phyloP scores from a whole-genome alignment of 2,329 filamentous ascomycete species.

The Botryosphaeria dothidea region DNA sequence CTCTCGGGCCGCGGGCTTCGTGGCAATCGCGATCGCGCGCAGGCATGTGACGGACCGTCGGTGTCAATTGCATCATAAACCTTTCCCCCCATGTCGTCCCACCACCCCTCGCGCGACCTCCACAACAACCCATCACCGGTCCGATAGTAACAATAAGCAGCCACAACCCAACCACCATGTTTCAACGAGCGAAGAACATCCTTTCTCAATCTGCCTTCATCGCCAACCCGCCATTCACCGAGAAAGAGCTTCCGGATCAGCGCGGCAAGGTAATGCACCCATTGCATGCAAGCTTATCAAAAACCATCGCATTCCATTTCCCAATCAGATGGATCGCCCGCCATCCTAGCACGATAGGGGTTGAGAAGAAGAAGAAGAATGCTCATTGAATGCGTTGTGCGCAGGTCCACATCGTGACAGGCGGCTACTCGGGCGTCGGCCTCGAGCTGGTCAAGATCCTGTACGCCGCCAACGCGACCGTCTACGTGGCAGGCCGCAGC shows the following conservation, averaged over 20 bases:
- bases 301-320: too few relatives aligned
- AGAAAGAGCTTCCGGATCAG: constrained; percentile 42
- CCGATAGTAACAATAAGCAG: neutral
- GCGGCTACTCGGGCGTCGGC: constrained; percentile 52
- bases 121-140: neutral
- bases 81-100: neutral
- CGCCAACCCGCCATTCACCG: constrained; percentile 44
- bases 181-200: constrained; percentile 17
- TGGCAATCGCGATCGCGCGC: neutral
- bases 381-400: too few relatives aligned
- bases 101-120: neutral
- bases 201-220: constrained; percentile 29
- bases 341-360: too few relatives aligned
- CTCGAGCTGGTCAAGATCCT: constrained; percentile 56
- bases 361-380: too few relatives aligned
- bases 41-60: neutral
- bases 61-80: neutral
- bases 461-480: constrained; percentile 54
- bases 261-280: constrained; percentile 12
- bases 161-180: neutral
- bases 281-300: too few relatives aligned
- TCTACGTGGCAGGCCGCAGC: constrained; percentile 58
- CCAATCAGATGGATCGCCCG: too few relatives aligned
- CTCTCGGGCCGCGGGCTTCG: neutral
- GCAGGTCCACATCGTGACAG: constrained; percentile 49